Conservation (phyloP, 768 basidiomycete genomes). For the Tulasnella sp. region DNA sequence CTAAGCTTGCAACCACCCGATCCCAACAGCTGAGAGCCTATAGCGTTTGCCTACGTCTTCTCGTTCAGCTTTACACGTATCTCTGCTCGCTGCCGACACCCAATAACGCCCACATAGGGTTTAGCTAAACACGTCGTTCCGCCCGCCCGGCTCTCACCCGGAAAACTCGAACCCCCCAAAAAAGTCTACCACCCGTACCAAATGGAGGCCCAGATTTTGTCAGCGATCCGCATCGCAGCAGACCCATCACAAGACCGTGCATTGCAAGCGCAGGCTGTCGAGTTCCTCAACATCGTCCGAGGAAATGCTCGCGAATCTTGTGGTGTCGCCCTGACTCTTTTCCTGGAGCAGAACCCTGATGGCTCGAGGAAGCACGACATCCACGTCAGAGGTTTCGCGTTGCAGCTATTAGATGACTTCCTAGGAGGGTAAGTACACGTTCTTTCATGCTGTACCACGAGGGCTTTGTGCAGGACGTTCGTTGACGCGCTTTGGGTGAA, state of each 20-base stretch:
- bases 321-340: constrained; percentile 74
- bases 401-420: constrained; percentile 77
- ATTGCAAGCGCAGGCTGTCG: constrained; percentile 81
- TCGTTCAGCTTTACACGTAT: neutral
- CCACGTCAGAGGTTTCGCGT: constrained; percentile 74
- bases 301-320: constrained; percentile 66
- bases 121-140: constrained; percentile 20
- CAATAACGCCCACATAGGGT: constrained; percentile 6
- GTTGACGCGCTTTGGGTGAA: constrained; percentile 14
- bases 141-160: constrained; percentile 9
- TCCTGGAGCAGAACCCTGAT: constrained; percentile 57
- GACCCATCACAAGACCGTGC: constrained; percentile 52
- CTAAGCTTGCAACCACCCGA: neutral
- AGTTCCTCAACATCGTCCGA: constrained; percentile 73
- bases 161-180: neutral
- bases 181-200: constrained; percentile 2
- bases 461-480: neutral
- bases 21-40: neutral
- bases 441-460: neutral
- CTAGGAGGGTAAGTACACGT: constrained; percentile 69
- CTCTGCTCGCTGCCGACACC: neutral
- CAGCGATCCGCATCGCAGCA: constrained; percentile 82
- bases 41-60: neutral
- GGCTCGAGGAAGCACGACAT: constrained; percentile 65
- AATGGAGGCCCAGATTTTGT: constrained; percentile 36